Evolutionary conservation across 176 grass and related monocot genomes (phyloP), one percentile per base, ranked within the genome.

Genomic region (Panicum miliaceum): DNA sequence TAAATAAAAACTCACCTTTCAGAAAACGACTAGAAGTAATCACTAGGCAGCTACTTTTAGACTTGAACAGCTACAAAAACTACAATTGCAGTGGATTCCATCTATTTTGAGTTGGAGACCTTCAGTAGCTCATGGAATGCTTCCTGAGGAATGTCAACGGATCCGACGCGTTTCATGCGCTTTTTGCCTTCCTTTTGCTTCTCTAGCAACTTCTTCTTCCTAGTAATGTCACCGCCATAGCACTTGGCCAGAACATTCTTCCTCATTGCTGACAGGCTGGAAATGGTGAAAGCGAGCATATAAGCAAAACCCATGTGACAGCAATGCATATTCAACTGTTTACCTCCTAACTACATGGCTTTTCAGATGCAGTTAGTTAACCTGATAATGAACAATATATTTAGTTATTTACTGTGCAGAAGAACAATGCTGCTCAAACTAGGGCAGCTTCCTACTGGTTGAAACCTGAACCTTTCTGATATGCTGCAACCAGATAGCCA

Each of bases 171-270:
- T 86, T 98, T 98, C 96, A 98, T 98, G 43, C 96, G 86, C 68
- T 98, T 98, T 74, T 98, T 98, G 71, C 96, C 96, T 90, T 98
- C 96, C 85, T 98, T 98, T 69, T 98, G 92, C 83, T 98, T 98
- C 81, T 98, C 96, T 71, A 98, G 75, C 84, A 98, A 92, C 67
- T 98, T 98, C 82, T 91, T 98, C 86, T 98, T 98, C 35, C 92
- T 84, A 32, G 96, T 98, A 68, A 98, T 85, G 77, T 98, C 96
- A 64, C 96, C 92, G n/a, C 96, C 96, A 66, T 98, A 98, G 82
- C 96, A 98, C 87, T 98, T 98, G 48, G 96, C 96, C 12, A 98
- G 88, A 77, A 98, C 96, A 87, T 98, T 98, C 71, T 98, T 98
- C 73, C 96, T 86, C 96, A 98, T 94, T 71, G 96, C 96, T 82